These are phyloP conservation scores for Globisporangium barbulae DNA, from an alignment of 352 stramenopile genomes.

Conservation along the genomic window DNA sequence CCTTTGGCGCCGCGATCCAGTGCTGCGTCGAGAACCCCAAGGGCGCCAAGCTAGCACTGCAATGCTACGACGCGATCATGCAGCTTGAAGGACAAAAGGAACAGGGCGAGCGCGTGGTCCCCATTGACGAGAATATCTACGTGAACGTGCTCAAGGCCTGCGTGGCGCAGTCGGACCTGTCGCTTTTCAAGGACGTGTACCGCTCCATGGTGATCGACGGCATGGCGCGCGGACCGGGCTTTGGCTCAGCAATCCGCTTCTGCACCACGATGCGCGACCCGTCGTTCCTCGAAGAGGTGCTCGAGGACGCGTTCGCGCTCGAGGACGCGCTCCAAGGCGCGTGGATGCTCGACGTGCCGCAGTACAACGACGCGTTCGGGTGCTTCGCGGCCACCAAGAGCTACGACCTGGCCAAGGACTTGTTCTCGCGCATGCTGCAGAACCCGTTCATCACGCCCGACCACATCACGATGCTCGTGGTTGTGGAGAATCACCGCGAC, in stretches of 20 bases:
- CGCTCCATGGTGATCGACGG: conserved; percentile 42
- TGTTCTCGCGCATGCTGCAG: conserved; percentile 61
- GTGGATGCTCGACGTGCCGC: conserved; percentile 60
- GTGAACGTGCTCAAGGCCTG: conserved; percentile 73
- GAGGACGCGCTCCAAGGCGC: conserved; percentile 36
- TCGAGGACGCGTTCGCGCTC: conserved; percentile 46
- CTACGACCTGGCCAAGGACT: conserved; percentile 49
- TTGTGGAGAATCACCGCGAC: conserved; percentile 67
- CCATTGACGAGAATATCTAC: conserved; percentile 75
- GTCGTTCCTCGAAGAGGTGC: conserved; percentile 53
- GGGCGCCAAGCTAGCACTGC: conserved; percentile 43
- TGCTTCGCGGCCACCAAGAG: conserved; percentile 52
- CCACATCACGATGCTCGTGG: conserved; percentile 75
- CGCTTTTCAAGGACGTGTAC: conserved; percentile 55
- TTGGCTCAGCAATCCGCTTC: conserved; percentile 67
- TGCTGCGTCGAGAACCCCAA: conserved; percentile 36
- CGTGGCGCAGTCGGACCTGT: conserved; percentile 28
- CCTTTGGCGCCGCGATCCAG: conserved; percentile 71
- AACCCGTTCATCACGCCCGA: conserved; percentile 54
- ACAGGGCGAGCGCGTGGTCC: conserved; percentile 11
- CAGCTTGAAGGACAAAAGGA: background rate
- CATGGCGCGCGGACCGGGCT: conserved; percentile 53
- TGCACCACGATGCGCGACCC: conserved; percentile 45
- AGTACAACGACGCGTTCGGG: conserved; percentile 78
- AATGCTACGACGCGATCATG: conserved; percentile 41